Evolutionary conservation across 1,139 yeast species (phyloP), one percentile per base, ranked within the genome.

Genomic region (Maudiozyma humilis): DNA sequence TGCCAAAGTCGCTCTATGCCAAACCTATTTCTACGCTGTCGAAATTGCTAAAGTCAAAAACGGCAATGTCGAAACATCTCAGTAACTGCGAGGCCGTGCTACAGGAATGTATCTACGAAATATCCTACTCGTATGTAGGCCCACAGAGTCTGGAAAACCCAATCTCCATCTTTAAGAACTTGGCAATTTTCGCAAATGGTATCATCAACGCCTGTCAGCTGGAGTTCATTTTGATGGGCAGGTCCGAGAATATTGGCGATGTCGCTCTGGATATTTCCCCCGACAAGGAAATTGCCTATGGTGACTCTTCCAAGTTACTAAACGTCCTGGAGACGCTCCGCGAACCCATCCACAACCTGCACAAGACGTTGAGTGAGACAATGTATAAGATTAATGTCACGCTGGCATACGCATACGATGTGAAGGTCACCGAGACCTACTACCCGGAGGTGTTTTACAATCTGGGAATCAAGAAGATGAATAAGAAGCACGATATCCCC

Each of bases 131-230:
- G 0, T 69, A 63, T 47, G 54, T 71, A 42, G 66, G 76, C 1
- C 77, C 78, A 8, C 56, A 59, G 8, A 69, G 68, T 40, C 51
- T 72, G 34, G 65, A 65, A 38, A 61, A 67, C 1, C 49, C 66
- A 3, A 56, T 71, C 12, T 59, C 63, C n/a, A 54, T 57, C 16
- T 52, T 71, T 23, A 60, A 60, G 33, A 51, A 61, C 1, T 56
- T 70, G 7, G 50, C 64, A 2, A 62, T 64, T 32, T 65, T 65
- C 35, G 54, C 66, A 3, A 68, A 64, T 51, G 76, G 75, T 2
- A 48, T 73, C 20, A 63, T 71, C 6, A 74, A 73, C 45, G 72
- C 77, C 0, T 72, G 76, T 41, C 76, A 73, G 45, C 52, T 72
- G 14, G 71, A 71, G 48, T 69, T 65, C 41, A 63, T 70, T 1